Evolutionary conservation across 176 grass and related monocot genomes (phyloP), one percentile per base, ranked within the genome.

Genomic region (Juncus inflexus): DNA sequence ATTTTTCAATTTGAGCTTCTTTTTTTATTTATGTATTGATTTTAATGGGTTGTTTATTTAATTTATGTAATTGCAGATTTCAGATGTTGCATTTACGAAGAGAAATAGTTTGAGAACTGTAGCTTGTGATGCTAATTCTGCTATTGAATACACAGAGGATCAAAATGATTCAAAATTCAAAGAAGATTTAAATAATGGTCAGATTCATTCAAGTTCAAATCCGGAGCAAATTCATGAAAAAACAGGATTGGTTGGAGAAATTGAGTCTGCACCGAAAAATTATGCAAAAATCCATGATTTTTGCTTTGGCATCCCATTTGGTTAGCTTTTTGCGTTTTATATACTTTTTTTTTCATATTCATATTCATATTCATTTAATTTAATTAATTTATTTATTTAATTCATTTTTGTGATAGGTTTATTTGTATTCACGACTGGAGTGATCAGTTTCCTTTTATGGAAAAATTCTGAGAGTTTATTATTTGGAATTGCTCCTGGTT

Each of bases 291-390:
- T 97, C 49, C 94, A 91, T 49, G 94, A 97, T 62, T 97, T 97
- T 79, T 97, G 88, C 68, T 72, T 97, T 4, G 94, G 88, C 77
- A 97, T 97, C 65, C 92, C 87, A 63, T 97, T 83, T 72, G 94
- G 88, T 97, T 89, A 69, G 69, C 19, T 68, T 49, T 56, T 6
- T 61, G 61, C 4, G 13, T 77, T 60, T 6, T 64, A 13, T 69
- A 54, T 3, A 61, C 43, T 40, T 12, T 37, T 62, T 5, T 51
- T 51, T n/a, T n/a, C n/a, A n/a, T n/a, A n/a, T n/a, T 43, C 13
- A 42, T 72, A 49, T 43, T 9, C 37, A 58, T 50, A 10, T 62
- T 42, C 2, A 19, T 58, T 3, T 15, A 55, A 47, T 47, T 5
- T 47, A 9, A 79, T 12, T 60, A 65, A 12, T 55, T 68, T 37